phyloP scores from a whole-genome alignment of 148 eudicot species.

The Rhododendron kiyosumense region DNA sequence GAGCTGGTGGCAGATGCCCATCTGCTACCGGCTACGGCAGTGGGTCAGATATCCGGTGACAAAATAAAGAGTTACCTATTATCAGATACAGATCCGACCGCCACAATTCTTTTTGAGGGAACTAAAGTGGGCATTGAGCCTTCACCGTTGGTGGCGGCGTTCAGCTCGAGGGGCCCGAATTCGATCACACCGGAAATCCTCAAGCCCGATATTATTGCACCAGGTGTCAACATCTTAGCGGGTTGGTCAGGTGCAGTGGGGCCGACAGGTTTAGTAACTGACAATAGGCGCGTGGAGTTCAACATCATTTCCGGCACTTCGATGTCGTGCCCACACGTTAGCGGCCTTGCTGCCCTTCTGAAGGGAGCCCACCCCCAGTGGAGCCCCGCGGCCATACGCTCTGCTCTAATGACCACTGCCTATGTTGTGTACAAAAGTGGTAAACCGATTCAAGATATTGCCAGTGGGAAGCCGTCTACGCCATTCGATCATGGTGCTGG shows the following conservation, averaged over 20 bases:
- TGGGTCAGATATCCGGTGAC: slow-evolving; percentile 31
- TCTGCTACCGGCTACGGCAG: slow-evolving; percentile 37
- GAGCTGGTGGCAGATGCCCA: slow-evolving; percentile 49
- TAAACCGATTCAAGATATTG: slow-evolving; percentile 22
- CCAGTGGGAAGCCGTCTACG: slow-evolving; percentile 46
- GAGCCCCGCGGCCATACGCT: slow-evolving; percentile 51
- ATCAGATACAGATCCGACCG: slow-evolving; percentile 33
- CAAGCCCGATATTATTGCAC: slow-evolving; percentile 48
- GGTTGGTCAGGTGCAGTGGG: slow-evolving; percentile 40
- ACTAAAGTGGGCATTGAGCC: slow-evolving; percentile 45
- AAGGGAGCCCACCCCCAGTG: slow-evolving; percentile 40
- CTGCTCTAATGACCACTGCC: slow-evolving; percentile 56
- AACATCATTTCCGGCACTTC: slow-evolving; percentile 53
- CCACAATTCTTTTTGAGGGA: slow-evolving; percentile 34
- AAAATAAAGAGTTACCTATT: slow-evolving; percentile 28
- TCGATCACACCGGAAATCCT: slow-evolving; percentile 34
- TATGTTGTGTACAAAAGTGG: slow-evolving; percentile 34
- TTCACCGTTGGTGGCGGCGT: slow-evolving; percentile 47
- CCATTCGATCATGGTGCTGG: slow-evolving; percentile 49
- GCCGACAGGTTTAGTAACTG: slow-evolving; percentile 33
- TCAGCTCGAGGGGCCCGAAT: slow-evolving; percentile 51
- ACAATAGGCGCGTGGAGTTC: slow-evolving; percentile 35
- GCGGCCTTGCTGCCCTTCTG: slow-evolving; percentile 46
- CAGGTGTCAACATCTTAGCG: slow-evolving; percentile 50
- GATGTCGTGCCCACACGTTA: slow-evolving; percentile 53